These are phyloP conservation scores for Aureobasidium subglaciale DNA, from an alignment of 2,329 filamentous ascomycete genomes.

Conservation along the genomic window DNA sequence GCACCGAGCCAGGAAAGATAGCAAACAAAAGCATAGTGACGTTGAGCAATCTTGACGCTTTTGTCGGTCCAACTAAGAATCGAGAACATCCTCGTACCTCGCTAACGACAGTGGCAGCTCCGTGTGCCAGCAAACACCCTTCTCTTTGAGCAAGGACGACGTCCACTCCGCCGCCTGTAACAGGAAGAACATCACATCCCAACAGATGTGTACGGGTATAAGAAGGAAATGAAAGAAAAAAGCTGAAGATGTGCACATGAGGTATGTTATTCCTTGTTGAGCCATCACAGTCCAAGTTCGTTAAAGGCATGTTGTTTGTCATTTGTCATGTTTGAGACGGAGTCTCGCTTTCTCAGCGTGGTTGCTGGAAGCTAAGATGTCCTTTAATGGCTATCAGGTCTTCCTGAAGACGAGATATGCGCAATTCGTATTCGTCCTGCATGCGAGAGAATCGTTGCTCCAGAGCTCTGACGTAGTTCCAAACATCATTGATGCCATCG, in stretches of 20 bases:
- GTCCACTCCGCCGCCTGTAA: background rate
- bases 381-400: conserved; percentile 34
- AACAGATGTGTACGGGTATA: conserved; percentile 9
- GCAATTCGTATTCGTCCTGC: conserved; percentile 42
- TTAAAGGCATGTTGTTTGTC: conserved; percentile 1
- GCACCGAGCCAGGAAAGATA: background rate
- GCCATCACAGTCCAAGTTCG: background rate
- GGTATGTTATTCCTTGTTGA: background rate
- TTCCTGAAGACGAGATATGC: conserved; percentile 37
- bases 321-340: background rate
- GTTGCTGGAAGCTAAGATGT: conserved; percentile 12
- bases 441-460: conserved; percentile 47
- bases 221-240: background rate
- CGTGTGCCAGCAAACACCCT: background rate
- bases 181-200: conserved; percentile 8
- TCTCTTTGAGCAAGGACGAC: background rate
- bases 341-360: background rate
- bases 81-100: background rate
- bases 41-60: background rate
- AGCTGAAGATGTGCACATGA: background rate
- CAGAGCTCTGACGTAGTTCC: conserved; percentile 64
- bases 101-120: background rate
- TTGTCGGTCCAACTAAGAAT: background rate
- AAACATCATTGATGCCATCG: conserved; percentile 46
- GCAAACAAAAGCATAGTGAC: background rate